A percentile compares a stretch with the other conserved stretches of the same genome.
phyloP scores from a whole-genome alignment of 345 rosid genomes.

The Syzygium aromaticum region DNA sequence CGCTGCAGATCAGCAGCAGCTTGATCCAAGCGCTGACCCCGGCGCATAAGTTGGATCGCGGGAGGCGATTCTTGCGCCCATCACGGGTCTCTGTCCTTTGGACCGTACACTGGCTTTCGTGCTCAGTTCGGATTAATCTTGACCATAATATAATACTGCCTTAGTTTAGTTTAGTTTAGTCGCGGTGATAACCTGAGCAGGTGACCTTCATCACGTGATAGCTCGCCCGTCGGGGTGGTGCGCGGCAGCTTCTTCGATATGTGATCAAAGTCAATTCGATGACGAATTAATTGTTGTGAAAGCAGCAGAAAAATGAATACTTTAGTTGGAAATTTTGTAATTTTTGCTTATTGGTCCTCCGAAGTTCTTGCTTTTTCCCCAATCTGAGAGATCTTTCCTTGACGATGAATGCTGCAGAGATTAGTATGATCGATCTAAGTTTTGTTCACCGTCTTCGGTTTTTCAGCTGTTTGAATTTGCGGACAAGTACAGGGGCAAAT shows the following conservation, averaged over 20 bases:
- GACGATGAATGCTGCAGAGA: not conserved
- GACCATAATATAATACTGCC: not conserved
- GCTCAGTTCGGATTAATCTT: not conserved
- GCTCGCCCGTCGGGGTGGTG: constrained; percentile 26
- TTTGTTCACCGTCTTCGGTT: not conserved
- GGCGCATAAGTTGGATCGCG: constrained; percentile 28
- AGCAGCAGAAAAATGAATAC: not conserved
- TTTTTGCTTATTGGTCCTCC: not conserved
- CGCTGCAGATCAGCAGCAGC: not conserved
- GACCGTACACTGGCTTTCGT: constrained; percentile 15
- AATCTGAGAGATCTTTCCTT: not conserved
- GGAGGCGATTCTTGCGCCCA: constrained; percentile 9
- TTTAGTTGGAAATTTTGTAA: not conserved
- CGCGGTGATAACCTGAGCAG: not conserved
- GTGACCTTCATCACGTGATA: not conserved
- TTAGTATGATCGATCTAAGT: not conserved
- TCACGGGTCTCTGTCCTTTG: constrained; percentile 23
- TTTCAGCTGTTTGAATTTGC: constrained; percentile 88
- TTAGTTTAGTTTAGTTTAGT: not conserved
- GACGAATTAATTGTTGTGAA: not conserved
- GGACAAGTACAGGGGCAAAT: constrained; percentile 94
- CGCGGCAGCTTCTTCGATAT: not conserved
- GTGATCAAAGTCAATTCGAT: not conserved
- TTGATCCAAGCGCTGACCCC: not conserved
- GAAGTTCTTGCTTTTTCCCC: not conserved